Conservation (phyloP, 352 stramenopile genomes). For the Chrysophaeum taylorii region DNA sequence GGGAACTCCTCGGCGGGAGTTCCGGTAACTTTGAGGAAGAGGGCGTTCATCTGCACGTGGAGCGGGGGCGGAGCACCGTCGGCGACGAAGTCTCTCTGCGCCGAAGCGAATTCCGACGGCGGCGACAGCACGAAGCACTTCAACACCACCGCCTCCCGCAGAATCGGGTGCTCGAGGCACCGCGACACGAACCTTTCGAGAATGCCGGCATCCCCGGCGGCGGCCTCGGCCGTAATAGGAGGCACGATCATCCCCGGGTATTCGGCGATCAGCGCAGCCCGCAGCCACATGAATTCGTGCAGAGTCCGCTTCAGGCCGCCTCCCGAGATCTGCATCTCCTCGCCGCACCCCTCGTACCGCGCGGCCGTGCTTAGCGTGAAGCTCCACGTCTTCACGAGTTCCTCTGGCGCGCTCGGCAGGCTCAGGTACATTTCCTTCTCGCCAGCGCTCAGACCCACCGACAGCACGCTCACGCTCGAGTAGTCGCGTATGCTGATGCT, state of each 20-base stretch:
- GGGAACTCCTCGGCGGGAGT: neutral
- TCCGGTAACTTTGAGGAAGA: neutral
- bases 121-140: neutral
- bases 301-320: neutral
- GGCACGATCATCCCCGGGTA: constrained; percentile 2
- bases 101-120: constrained; percentile 7
- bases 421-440: no score
- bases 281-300: neutral
- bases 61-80: neutral
- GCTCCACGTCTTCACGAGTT: neutral
- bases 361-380: neutral
- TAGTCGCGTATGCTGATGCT: neutral
- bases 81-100: neutral
- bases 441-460: neutral
- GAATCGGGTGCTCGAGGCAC: neutral
- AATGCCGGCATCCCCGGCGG: neutral
- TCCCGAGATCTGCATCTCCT: neutral
- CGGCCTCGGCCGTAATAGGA: neutral
- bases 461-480: neutral
- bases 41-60: neutral
- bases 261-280: neutral
- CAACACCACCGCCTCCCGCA: neutral
- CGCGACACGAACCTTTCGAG: neutral
- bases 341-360: neutral
- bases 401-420: no score